Base-by-base conservation (phyloP, 129 eudicot species). In the Oenanthe sinensis region DNA sequence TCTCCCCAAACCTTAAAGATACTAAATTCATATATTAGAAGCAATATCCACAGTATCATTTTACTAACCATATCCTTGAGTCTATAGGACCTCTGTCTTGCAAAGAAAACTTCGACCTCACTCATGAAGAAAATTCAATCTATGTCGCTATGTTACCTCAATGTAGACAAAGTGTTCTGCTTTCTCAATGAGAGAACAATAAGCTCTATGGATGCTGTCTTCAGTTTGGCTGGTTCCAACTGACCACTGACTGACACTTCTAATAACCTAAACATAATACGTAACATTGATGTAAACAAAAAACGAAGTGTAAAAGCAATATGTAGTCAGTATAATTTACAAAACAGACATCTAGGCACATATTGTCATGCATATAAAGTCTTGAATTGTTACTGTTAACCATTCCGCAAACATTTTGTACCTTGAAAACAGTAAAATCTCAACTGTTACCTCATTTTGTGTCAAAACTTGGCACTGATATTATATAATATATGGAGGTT, bases 211-310 rank as follows among this genome's bases (percentile, higher is more conserved):
- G 85, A 95, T 95, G 89, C 99, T 95, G 85, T 95, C 97, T 89
- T 95, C 99, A 60, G 89, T 91, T 87, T 88, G 96, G 77, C 90
- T 90, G 60, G 99, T 89, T 85, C 99, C 99, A 81, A 95, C 97
- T 78, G 99, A 95, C 99, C 99, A 95, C 67, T 85, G 97, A 81
- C 89, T 72, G 78, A 95, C 99, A 88, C 99, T 95, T 92, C 99
- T 92, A 77, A 95, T 88, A 79, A 95, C 87, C 99, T 95, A 75
- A 62, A 87, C 72, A 74, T 12, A n/a, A 46, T 28, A 45, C 26
- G 26, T 72, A 72, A 22, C 17, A 44, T 22, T 71, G 26, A 71
- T 17, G 49, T 49, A 42, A 6, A 72, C 58, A 46, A 24, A 42
- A 74, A 26, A 74, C 43, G 2, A 74, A n/a, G 36, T 6, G 76